A percentile compares a stretch with the other conserved stretches of the same genome.
These are phyloP conservation scores for Paspalum vaginatum DNA, from an alignment of 176 grass and related monocot genomes.

Conservation along the genomic window DNA sequence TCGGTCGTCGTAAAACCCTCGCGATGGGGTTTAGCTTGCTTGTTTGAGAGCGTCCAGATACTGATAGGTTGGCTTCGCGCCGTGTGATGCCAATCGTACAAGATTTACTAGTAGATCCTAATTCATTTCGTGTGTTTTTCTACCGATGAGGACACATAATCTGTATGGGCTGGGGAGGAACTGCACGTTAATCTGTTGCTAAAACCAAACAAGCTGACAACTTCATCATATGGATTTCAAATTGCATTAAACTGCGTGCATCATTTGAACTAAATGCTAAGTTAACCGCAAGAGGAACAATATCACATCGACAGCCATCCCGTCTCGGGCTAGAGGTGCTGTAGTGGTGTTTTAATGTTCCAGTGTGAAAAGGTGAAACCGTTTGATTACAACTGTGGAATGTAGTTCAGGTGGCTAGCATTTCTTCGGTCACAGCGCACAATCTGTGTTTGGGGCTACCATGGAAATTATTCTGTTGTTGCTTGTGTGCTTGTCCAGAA, in stretches of 20 bases:
- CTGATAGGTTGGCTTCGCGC: not conserved
- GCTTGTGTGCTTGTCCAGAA: not conserved
- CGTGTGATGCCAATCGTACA: not conserved
- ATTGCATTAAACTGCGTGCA: not conserved
- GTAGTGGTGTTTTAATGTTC: not conserved
- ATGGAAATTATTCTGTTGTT: not conserved
- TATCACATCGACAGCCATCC: not conserved
- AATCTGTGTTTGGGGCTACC: not conserved
- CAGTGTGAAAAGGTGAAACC: not conserved
- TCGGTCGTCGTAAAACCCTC: conserved; percentile 10
- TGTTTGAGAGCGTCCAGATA: not conserved
- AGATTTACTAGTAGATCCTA: not conserved
- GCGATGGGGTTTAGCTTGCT: not conserved
- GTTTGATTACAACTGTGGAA: not conserved
- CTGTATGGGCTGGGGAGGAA: not conserved
- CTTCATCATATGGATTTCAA: not conserved
- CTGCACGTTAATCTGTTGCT: not conserved
- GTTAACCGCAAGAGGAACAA: not conserved
- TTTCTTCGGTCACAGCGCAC: not conserved
- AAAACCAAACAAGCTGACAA: not conserved
- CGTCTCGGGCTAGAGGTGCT: not conserved
- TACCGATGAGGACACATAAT: not conserved
- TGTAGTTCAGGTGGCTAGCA: not conserved
- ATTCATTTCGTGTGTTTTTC: not conserved
- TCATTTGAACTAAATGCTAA: not conserved